Conservation (phyloP, 169 alveolate species). For the Cryptosporidium viatorum region DNA sequence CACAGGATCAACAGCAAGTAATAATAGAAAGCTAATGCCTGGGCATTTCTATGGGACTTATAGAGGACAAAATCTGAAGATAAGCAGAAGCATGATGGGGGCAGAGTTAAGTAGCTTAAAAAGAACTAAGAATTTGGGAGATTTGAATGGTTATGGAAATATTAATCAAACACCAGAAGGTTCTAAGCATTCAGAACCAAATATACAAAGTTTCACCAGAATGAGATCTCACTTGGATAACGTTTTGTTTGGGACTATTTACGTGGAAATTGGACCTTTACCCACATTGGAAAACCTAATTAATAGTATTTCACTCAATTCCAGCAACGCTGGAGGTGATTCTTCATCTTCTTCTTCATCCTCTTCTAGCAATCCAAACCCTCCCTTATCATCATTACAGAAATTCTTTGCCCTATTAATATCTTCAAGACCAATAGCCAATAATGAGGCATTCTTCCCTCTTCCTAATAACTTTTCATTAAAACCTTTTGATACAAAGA, state of each 20-base stretch:
- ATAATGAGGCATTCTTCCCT: slow-evolving; percentile 73
- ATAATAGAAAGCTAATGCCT: not conserved
- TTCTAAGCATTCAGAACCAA: not conserved
- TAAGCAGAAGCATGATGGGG: slow-evolving; percentile 17
- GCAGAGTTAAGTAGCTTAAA: not conserved
- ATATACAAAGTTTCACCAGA: slow-evolving; percentile 7
- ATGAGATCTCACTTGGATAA: slow-evolving; percentile 59
- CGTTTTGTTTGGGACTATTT: slow-evolving; percentile 58
- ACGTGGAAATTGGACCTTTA: slow-evolving; percentile 56
- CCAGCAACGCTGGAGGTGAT: not conserved
- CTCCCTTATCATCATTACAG: slow-evolving; percentile 17
- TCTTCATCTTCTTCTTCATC: not conserved
- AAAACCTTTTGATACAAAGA: not conserved
- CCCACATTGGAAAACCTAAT: not conserved
- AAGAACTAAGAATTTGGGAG: not conserved
- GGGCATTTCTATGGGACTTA: slow-evolving; percentile 51
- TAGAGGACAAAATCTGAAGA: slow-evolving; percentile 32
- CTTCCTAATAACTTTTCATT: slow-evolving; percentile 54
- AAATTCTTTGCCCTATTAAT: slow-evolving; percentile 59
- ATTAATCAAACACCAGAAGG: slow-evolving; percentile 1
- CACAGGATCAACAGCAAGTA: not conserved
- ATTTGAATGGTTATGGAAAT: not conserved
- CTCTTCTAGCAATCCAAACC: not conserved
- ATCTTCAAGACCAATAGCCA: slow-evolving; percentile 72
- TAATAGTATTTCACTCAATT: not conserved